Evolutionary conservation across 1,139 yeast genomes (phyloP), one percentile per base, ranked within the genome.

Genomic region (Candida albicans): DNA sequence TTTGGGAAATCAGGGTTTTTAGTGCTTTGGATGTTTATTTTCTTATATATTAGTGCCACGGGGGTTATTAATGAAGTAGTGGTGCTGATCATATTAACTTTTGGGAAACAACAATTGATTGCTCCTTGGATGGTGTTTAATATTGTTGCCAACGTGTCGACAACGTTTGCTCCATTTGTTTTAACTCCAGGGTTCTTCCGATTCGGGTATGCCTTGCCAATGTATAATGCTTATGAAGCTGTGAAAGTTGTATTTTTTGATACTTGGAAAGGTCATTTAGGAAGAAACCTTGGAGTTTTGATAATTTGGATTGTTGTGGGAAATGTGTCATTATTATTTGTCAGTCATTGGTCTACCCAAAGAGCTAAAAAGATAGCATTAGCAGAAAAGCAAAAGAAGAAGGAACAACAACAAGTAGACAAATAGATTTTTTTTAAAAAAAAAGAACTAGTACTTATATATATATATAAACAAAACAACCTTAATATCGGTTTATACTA

Each of bases 121-220:
- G 84, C 87, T 0, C 70, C 80, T 39, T 83, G 88, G 87, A 66
- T 84, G 58, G 68, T 82, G 50, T 70, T 76, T 47, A 79, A 80
- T 75, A 81, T 82, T 54, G 76, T 83, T 42, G 43, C 72, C 37
- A 84, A 83, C 52, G 73, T 84, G 33, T 66, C 88, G 0, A 79
- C 85, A 8, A 75, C 87, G 0, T 81, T 83, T 57, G 72, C 77
- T 31, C 83, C 90, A 2, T 57, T 83, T 53, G 81, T 69, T 2
- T 61, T 84, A 40, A 61, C 68, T 31, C 79, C 81, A 2, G 54
- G 59, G 18, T 81, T 84, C 50, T 85, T 75, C 61, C 63, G 80
- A 39, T 81, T 77, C 59, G 89, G 90, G 7, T 82, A 82, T 56
- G 83, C 78, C 26, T 64, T 82, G 65, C 91, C 91, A 1, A 72